Base-by-base conservation (phyloP, 257 asterid species). In the Solanum clarkiae region DNA sequence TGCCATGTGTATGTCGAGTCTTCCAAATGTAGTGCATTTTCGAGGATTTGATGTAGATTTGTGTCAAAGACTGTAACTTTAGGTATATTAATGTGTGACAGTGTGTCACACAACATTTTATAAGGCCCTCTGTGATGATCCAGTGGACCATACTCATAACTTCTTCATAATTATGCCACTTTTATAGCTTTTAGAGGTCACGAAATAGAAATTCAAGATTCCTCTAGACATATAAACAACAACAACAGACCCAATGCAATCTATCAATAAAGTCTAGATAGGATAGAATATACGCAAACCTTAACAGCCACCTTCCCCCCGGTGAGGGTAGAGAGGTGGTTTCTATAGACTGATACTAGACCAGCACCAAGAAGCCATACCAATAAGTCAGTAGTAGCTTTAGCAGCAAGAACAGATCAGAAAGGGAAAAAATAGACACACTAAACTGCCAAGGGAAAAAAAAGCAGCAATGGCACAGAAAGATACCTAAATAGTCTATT, bases 401-500 rank as follows among this genome's bases (percentile, higher is more conserved):
- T 20, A 44, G 2, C 56, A 18, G 56, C 56, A 72, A 0, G 18
- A 71, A 72, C 56, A 72, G 9, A 44, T n/a, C 11, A 44, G 56
- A 72, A 44, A 40, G 80, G 80, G 13, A 42, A 71, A 71, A 17
- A 42, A 10, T 0, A 42, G 51, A 71, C 26, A 71, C 11, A 18
- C 32, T 42, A 55, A 71, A 71, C 68, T 60, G 68, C 68, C 32
- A 29, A 60, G 32, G 22, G 10, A 60, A n/a, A 16, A 24, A 75
- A n/a, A 22, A 2, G 14, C 45, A 16, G 8, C 82, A 53, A 0
- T 36, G 9, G 36, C 65, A 53, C 47, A 26, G 29, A 79, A 16
- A 15, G 16, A 79, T 51, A 53, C 29, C 82, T 79, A 53, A 79
- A 26, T 79, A 79, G 59, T 85, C 83, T 83, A 83, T 57, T 54